Percentiles rank a stretch among this genome's conserved stretches.
phyloP scores from a whole-genome alignment of 179 eudicot species.

The Beta lomatogona region DNA sequence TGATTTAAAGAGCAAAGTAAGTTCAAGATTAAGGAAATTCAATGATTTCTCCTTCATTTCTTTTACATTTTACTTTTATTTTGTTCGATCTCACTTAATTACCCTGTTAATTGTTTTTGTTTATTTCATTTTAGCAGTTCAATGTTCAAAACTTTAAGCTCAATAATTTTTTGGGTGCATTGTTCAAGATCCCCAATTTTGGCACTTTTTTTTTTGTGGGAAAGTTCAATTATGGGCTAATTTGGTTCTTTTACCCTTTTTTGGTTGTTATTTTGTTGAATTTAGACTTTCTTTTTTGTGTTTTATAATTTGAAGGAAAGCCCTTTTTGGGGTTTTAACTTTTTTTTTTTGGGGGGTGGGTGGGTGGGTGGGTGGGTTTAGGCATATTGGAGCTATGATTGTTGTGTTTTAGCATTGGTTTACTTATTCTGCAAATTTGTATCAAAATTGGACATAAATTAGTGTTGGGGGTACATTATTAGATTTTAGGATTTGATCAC shows the following conservation, averaged over 20 bases:
- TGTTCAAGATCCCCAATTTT: background rate
- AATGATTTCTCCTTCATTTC: background rate
- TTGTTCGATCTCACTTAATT: conserved; percentile 3
- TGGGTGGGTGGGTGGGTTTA: too few relatives aligned
- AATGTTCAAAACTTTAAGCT: too few relatives aligned
- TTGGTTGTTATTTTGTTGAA: too few relatives aligned
- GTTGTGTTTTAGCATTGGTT: too few relatives aligned
- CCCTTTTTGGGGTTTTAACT: background rate
- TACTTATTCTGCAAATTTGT: background rate
- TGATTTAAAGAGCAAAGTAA: background rate
- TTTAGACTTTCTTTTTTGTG: too few relatives aligned
- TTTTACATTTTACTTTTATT: background rate
- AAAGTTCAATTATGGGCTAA: background rate
- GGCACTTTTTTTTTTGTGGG: background rate
- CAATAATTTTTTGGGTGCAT: background rate
- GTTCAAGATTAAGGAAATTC: background rate
- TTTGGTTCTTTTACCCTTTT: background rate
- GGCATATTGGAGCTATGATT: background rate
- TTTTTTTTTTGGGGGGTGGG: too few relatives aligned
- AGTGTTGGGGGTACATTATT: background rate
- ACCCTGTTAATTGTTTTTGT: background rate
- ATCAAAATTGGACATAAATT: background rate
- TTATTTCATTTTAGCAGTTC: background rate
- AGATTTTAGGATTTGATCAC: background rate
- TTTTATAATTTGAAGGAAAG: background rate